phyloP scores from a whole-genome alignment of 2,329 filamentous ascomycete genomes.

The Neoarthrinium moseri region DNA sequence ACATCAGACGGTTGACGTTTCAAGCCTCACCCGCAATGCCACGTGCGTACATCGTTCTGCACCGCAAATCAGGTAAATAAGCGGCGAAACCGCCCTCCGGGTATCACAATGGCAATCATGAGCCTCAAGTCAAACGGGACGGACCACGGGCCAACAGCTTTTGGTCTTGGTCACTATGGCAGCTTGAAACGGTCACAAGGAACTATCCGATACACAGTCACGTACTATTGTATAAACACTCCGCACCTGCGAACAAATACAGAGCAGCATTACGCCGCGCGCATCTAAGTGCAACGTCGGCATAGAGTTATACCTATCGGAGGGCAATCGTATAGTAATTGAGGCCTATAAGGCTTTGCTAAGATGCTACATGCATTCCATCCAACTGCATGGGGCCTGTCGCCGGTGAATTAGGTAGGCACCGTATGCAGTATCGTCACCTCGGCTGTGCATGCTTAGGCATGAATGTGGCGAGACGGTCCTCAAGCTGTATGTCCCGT shows the following conservation, averaged over 20 bases:
- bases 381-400: not conserved
- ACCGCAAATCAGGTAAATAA: not conserved
- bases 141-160: not conserved
- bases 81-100: not conserved
- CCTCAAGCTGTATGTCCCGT: not conserved
- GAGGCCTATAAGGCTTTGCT: not conserved
- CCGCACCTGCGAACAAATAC: not conserved
- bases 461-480: slow-evolving; percentile 8
- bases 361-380: not conserved
- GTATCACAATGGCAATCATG: not conserved
- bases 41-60: not conserved
- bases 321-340: not conserved
- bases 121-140: not conserved
- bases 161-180: not conserved
- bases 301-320: not conserved
- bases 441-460: not conserved
- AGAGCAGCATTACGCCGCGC: not conserved
- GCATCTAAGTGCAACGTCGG: not conserved
- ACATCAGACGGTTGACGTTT: slow-evolving; percentile 7
- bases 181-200: too few species aligned
- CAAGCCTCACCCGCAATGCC: not conserved
- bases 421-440: not conserved
- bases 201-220: not conserved
- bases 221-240: not conserved
- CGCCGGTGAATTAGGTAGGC: not conserved